Evolutionary conservation across 805 yeast species (phyloP), one percentile per base, ranked within the genome.

Genomic region (Metschnikowia shivogae): DNA sequence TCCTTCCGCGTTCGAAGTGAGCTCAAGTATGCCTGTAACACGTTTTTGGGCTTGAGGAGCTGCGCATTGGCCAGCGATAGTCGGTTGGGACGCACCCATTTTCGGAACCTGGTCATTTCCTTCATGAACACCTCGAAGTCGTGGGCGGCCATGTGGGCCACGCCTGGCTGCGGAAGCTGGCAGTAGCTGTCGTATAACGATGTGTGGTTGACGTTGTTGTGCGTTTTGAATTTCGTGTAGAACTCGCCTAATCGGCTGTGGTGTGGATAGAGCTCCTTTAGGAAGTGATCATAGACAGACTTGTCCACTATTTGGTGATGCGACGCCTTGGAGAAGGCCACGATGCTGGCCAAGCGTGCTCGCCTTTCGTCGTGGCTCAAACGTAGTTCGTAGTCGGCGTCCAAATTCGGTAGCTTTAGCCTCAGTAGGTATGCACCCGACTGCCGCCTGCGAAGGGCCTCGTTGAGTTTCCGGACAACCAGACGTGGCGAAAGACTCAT

Each of bases 101-200:
- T 54, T 13, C 67, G 50, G 22, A 52, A 54, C 3, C 47, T 32
- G 20, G 62, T 46, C 34, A 68, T 58, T 34, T 47, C 50, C 5
- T 40, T 42, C 36, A 70, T 47, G 29, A 71, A 63, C 5, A 49
- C 55, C 41, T 65, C 62, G 17, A 69, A 55, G 36, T 64, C 64
- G 1, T 51, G 36, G 14, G 61, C 58, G 11, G 46, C 49, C 37
- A 70, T 45, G 34, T 61, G 59, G 6, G 47, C 53, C 27, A 58
- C 61, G 8, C 53, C 57, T 6, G 67, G 70, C 4, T 43, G 37
- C 4, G 67, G 64, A 26, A 65, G 48, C 20, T 54, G 58, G n/a
- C 44, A 34, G 46, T 64, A 69, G 20, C 58, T 46, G 14, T 55
- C 46, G 47, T 48, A 64, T 12, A 70, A 45, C 17, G 45, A 38